Conservation (phyloP, 2,329 filamentous ascomycete species). For the Cytospora piceicola region DNA sequence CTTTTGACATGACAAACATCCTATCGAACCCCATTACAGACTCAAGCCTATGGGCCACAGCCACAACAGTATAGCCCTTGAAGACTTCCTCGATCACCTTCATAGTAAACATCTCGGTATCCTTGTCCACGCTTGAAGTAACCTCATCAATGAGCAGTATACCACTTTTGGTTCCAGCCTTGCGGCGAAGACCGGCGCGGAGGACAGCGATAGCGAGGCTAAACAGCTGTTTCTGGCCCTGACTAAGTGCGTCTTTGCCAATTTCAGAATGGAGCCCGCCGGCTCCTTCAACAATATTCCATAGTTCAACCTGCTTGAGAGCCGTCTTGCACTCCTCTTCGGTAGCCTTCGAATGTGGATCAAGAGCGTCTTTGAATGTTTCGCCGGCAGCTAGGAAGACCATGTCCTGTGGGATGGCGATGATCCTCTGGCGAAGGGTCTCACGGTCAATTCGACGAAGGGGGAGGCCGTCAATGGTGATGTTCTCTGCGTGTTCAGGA, state of each 20-base stretch:
- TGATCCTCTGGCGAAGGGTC: conserved; percentile 44
- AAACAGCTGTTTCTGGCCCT: conserved; percentile 55
- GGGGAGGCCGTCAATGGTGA: conserved; percentile 42
- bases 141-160: conserved; percentile 29
- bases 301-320: conserved; percentile 34
- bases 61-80: conserved; percentile 17
- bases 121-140: conserved; percentile 25
- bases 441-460: conserved; percentile 40
- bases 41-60: conserved; percentile 19
- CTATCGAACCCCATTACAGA: conserved; percentile 23
- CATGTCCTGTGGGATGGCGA: conserved; percentile 48
- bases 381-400: conserved; percentile 46
- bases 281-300: conserved; percentile 33
- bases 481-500: conserved; percentile 32
- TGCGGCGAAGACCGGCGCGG: conserved; percentile 30
- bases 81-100: conserved; percentile 31
- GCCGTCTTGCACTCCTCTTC: conserved; percentile 33
- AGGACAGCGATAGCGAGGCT: conserved; percentile 56
- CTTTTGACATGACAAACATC: conserved; percentile 17
- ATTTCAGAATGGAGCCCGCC: conserved; percentile 40
- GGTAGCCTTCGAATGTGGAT: conserved; percentile 36
- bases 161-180: conserved; percentile 6
- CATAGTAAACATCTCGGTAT: conserved; percentile 27
- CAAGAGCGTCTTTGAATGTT: conserved; percentile 41
- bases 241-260: conserved; percentile 49